phyloP scores from a whole-genome alignment of 495 filamentous ascomycete species.

The Neurospora intermedia region DNA sequence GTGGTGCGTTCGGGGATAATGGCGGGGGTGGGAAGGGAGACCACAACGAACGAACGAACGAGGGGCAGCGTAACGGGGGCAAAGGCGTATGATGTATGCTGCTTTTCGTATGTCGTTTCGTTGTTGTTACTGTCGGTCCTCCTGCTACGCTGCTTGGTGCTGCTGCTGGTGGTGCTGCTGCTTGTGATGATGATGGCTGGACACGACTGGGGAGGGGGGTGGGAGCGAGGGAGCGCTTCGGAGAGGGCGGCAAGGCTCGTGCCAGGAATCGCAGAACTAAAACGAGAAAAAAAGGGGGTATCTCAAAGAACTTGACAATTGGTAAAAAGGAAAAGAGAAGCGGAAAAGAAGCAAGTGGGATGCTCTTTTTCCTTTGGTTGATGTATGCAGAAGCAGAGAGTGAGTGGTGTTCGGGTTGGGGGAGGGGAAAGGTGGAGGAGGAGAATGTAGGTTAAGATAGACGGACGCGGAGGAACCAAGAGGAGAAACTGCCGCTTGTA shows the following conservation, averaged over 20 bases:
- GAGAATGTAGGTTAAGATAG: too few species aligned
- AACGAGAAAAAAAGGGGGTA: constrained; percentile 21
- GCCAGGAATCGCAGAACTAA: constrained; percentile 11
- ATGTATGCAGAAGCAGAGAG: constrained; percentile 16
- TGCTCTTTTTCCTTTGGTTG: constrained; percentile 27
- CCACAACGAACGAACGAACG: neutral
- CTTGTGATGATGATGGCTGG: neutral
- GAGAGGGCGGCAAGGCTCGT: neutral
- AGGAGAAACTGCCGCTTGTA: constrained; percentile 15
- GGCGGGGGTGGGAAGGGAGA: neutral
- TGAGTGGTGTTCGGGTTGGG: constrained; percentile 14
- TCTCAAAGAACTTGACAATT: constrained; percentile 15
- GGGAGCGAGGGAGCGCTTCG: neutral
- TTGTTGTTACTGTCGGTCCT: neutral
- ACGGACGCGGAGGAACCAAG: constrained; percentile 22
- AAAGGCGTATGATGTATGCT: constrained; percentile 1
- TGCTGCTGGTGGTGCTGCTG: neutral
- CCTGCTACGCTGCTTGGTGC: neutral
- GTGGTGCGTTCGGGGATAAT: neutral
- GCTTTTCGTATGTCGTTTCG: neutral
- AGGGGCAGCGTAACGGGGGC: neutral
- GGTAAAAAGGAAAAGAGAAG: constrained; percentile 19
- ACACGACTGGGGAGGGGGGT: neutral
- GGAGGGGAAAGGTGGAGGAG: constrained; percentile 29
- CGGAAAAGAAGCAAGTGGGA: constrained; percentile 22